Evolutionary conservation across 768 basidiomycete species (phyloP).

Genomic region (Favolaschia claudopus): DNA sequence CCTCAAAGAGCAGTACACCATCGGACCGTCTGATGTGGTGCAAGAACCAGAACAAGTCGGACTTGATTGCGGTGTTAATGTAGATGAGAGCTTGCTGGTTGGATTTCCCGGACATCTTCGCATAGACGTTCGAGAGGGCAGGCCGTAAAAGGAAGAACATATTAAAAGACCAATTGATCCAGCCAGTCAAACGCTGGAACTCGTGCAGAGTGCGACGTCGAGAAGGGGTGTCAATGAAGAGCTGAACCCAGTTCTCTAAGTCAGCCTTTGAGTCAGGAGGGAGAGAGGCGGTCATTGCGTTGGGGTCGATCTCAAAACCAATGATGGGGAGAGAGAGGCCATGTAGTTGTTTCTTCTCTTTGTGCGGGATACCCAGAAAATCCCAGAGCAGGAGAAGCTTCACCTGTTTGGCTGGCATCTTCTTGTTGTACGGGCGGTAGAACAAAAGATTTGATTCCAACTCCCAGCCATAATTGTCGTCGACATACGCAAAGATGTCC

Average conservation of each 20-base stretch:
- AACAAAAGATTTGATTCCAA: slow-evolving; percentile 9
- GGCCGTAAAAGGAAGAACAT: slow-evolving; percentile 22
- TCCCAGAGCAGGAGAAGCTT: slow-evolving; percentile 35
- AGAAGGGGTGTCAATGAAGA: slow-evolving; percentile 16
- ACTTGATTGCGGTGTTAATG: slow-evolving; percentile 23
- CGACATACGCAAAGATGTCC: slow-evolving; percentile 33
- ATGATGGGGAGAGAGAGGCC: slow-evolving; percentile 32
- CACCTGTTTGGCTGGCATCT: slow-evolving; percentile 32
- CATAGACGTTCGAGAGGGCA: slow-evolving; percentile 29
- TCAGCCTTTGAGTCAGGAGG: background rate
- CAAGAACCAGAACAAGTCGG: slow-evolving; percentile 31
- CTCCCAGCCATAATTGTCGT: slow-evolving; percentile 33
- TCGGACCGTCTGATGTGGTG: background rate
- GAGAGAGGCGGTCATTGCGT: slow-evolving; percentile 28
- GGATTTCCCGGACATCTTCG: slow-evolving; percentile 32
- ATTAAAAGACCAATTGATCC: slow-evolving; percentile 38
- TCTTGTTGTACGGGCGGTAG: slow-evolving; percentile 29
- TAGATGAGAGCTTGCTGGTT: slow-evolving; percentile 10
- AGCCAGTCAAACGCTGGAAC: slow-evolving; percentile 30
- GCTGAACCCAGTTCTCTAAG: slow-evolving; percentile 19
- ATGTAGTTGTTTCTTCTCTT: slow-evolving; percentile 31
- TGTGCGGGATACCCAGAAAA: slow-evolving; percentile 31
- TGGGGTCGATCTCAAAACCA: slow-evolving; percentile 39
- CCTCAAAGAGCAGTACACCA: background rate
- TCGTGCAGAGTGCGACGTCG: slow-evolving; percentile 25